phyloP scores from a whole-genome alignment of 83 land plant species.

The Isoetes engelmannii region DNA sequence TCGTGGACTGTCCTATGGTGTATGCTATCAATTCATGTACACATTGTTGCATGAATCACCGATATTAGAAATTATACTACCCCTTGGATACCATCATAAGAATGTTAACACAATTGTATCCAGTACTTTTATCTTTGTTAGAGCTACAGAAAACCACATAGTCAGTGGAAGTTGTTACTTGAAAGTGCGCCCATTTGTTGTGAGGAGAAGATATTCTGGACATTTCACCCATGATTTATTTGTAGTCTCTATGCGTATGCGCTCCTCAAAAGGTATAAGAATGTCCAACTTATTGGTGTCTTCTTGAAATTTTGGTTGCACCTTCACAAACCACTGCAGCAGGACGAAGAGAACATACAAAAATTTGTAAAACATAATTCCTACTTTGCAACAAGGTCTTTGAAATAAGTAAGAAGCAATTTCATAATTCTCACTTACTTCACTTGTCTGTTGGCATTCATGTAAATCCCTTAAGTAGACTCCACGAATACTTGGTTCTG shows the following conservation, averaged over 20 bases:
- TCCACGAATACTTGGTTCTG: slow-evolving; percentile 72
- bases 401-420: neutral
- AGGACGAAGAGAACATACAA: neutral
- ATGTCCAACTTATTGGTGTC: slow-evolving; percentile 72
- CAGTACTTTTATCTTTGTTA: no score
- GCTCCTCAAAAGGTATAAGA: slow-evolving; percentile 90
- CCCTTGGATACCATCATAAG: no score
- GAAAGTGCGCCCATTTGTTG: slow-evolving; percentile 85
- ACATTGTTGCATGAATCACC: no score
- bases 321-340: slow-evolving; percentile 75
- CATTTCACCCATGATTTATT: slow-evolving; percentile 46
- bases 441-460: slow-evolving; percentile 59
- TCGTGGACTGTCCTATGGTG: no score
- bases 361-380: neutral
- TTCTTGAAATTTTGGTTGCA: slow-evolving; percentile 85
- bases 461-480: slow-evolving; percentile 69
- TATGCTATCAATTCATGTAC: no score
- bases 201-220: slow-evolving; percentile 87
- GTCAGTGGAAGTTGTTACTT: slow-evolving; percentile 43
- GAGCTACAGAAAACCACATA: slow-evolving; percentile 1
- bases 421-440: slow-evolving; percentile 37
- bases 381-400: neutral
- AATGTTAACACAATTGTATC: no score
- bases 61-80: no score
- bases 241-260: slow-evolving; percentile 56